These are phyloP conservation scores for Solanum ahanhuiri DNA, from an alignment of 257 asterid genomes.

Conservation along the genomic window DNA sequence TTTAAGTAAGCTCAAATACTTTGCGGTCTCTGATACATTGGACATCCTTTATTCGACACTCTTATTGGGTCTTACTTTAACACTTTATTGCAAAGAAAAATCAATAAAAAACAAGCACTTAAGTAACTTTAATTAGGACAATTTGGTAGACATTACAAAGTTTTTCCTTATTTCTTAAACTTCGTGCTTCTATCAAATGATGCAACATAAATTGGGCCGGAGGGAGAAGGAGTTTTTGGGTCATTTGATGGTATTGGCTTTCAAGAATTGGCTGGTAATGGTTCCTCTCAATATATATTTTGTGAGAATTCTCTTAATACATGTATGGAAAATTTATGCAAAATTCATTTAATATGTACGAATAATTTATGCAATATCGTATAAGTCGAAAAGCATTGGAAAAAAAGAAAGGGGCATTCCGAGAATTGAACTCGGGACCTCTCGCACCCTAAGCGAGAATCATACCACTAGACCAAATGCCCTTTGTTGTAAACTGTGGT, in stretches of 20 bases:
- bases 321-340: too few species aligned
- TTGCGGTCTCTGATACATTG: not conserved
- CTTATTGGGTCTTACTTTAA: not conserved
- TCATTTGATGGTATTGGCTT: too few species aligned
- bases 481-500: not conserved
- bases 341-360: too few species aligned
- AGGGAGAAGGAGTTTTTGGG: too few species aligned
- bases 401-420: conserved; percentile 45
- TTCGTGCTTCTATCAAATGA: not conserved
- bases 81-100: not conserved
- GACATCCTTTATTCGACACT: not conserved
- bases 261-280: too few species aligned
- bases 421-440: conserved; percentile 93
- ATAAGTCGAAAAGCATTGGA: not conserved
- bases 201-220: not conserved
- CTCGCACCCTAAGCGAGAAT: conserved; percentile 89
- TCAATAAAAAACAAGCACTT: too few species aligned
- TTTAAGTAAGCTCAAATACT: too few species aligned
- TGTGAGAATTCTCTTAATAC: too few species aligned
- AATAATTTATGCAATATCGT: too few species aligned
- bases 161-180: not conserved
- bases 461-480: conserved; percentile 87
- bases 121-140: too few species aligned
- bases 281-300: too few species aligned
- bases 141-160: too few species aligned